phyloP scores from a whole-genome alignment of 352 stramenopile genomes.

The Pythium plurisporium region DNA sequence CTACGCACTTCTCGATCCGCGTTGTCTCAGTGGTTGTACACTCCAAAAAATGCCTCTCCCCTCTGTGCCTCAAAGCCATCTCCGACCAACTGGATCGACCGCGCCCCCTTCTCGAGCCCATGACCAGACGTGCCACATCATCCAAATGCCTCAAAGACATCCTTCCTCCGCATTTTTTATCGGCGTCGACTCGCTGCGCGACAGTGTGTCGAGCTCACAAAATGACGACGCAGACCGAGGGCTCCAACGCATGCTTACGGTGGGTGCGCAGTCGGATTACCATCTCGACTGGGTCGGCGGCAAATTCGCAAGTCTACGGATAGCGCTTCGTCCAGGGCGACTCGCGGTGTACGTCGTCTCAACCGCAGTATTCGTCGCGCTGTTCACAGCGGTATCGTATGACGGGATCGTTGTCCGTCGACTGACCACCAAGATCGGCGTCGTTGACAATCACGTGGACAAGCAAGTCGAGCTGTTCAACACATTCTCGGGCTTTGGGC shows the following conservation, averaged over 20 bases:
- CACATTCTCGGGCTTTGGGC: neutral
- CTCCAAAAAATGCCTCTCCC: no score
- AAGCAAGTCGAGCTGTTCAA: conserved; percentile 20
- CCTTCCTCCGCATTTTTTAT: neutral
- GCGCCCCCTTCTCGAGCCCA: no score
- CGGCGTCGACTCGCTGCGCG: neutral
- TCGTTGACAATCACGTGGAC: conserved; percentile 20
- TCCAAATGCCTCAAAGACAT: no score
- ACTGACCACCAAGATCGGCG: conserved; percentile 18
- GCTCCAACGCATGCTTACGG: neutral
- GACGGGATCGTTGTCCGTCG: conserved; percentile 7
- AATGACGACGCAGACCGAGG: neutral
- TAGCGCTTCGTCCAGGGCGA: neutral
- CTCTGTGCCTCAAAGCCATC: no score
- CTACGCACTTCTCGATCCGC: no score
- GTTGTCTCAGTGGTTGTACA: no score
- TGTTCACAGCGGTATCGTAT: neutral
- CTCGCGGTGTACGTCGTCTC: neutral
- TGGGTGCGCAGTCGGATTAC: neutral
- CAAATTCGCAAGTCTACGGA: neutral
- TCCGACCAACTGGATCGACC: no score
- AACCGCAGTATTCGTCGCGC: neutral
- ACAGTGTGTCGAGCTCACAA: neutral
- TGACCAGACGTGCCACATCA: no score
- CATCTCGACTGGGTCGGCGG: conserved; percentile 2